phyloP scores from a whole-genome alignment of 805 yeast species.

The Candida corydali region DNA sequence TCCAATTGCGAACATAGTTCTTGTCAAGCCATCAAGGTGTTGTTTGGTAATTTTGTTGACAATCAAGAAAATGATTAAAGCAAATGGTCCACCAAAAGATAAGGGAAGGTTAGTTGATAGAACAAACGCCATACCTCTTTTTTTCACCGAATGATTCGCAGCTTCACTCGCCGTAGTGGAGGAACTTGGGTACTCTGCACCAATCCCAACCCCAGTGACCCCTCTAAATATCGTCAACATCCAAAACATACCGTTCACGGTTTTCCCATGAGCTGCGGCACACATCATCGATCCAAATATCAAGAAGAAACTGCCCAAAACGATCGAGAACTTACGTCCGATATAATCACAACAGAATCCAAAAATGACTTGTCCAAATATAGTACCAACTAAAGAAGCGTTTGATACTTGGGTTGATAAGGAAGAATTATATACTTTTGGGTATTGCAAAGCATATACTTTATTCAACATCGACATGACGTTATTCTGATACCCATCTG shows the following conservation, averaged over 20 bases:
- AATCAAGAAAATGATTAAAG: conserved; percentile 61
- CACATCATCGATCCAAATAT: conserved; percentile 63
- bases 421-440: conserved; percentile 37
- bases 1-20: conserved; percentile 60
- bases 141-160: conserved; percentile 60
- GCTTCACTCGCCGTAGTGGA: conserved; percentile 70
- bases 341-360: conserved; percentile 63
- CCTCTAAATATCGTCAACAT: conserved; percentile 74
- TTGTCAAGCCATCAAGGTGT: conserved; percentile 56
- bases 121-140: conserved; percentile 63
- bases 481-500: conserved; percentile 76
- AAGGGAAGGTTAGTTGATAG: conserved; percentile 71
- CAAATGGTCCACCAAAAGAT: conserved; percentile 77
- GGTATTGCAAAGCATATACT: conserved; percentile 47
- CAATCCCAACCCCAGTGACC: conserved; percentile 73
- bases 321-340: conserved; percentile 70
- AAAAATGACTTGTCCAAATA: conserved; percentile 63
- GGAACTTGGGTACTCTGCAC: conserved; percentile 73
- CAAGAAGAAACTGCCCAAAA: conserved; percentile 56
- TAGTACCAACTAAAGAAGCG: conserved; percentile 64
- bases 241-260: conserved; percentile 67
- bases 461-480: conserved; percentile 68
- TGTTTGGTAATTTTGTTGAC: conserved; percentile 54
- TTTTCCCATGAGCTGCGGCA: conserved; percentile 63
- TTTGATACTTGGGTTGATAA: conserved; percentile 67